A percentile compares a stretch with the other conserved stretches of the same genome.
phyloP scores from a whole-genome alignment of 1,284 basidiomycete genomes.

The Fomitiporia mediterranea region DNA sequence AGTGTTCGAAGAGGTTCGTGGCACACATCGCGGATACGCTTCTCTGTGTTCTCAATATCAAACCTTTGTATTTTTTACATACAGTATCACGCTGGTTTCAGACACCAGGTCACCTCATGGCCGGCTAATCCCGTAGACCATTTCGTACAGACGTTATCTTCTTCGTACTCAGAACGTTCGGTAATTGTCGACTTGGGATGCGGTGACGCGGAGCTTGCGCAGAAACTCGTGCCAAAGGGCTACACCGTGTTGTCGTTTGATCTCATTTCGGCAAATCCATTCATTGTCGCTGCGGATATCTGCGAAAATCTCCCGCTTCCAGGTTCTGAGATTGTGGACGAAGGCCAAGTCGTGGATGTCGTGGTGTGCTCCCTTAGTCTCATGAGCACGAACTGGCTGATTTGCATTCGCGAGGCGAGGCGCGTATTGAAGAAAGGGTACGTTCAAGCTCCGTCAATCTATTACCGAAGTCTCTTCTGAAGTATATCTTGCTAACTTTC shows the following conservation, averaged over 20 bases:
- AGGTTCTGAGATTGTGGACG: conserved; percentile 59
- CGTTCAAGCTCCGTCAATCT: conserved; percentile 31
- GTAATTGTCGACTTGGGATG: conserved; percentile 94
- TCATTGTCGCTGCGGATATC: conserved; percentile 77
- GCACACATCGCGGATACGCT: conserved; percentile 1
- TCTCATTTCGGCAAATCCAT: conserved; percentile 68
- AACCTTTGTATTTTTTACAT: conserved; percentile 8
- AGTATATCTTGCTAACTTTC: conserved; percentile 16
- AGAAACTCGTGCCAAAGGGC: conserved; percentile 62
- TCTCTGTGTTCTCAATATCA: background rate
- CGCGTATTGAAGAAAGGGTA: conserved; percentile 79
- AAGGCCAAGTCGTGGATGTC: conserved; percentile 79
- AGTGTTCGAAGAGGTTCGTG: conserved; percentile 69
- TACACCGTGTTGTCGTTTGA: conserved; percentile 77
- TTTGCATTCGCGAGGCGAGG: conserved; percentile 85
- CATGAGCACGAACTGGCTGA: conserved; percentile 97
- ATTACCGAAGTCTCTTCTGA: background rate
- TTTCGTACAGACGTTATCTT: conserved; percentile 59
- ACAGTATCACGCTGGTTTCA: conserved; percentile 89
- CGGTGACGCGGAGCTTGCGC: conserved; percentile 89
- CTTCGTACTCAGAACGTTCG: conserved; percentile 58
- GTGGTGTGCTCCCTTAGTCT: conserved; percentile 92
- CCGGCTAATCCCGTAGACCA: conserved; percentile 84
- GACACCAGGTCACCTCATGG: conserved; percentile 86
- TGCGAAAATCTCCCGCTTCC: conserved; percentile 73